Evolutionary conservation across 129 eudicot species (phyloP).

Genomic region (Ambrosia trifida): DNA sequence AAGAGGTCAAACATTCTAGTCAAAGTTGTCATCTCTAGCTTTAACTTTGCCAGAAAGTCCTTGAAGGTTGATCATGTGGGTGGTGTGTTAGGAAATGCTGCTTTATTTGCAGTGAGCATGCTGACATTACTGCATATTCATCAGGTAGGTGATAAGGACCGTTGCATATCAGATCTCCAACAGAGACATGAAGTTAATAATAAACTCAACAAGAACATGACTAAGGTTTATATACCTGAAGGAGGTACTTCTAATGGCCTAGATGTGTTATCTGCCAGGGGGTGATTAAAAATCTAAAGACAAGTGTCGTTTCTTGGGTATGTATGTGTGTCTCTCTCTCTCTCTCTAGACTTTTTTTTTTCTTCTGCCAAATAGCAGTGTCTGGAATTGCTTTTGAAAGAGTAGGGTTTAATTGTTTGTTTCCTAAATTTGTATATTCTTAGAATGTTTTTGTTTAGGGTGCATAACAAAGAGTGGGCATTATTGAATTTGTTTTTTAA

Average conservation of each 20-base stretch:
- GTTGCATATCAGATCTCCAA: conserved; percentile 40
- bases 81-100: conserved; percentile 76
- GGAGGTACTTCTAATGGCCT: conserved; percentile 51
- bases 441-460: conserved; percentile 33
- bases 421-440: conserved; percentile 27
- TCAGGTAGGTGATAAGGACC: conserved; percentile 44
- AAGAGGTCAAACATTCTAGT: conserved; percentile 49
- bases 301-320: not conserved
- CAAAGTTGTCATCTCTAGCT: conserved; percentile 51
- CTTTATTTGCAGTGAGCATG: conserved; percentile 85
- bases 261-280: conserved; percentile 82
- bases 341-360: not conserved
- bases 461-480: conserved; percentile 8
- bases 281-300: conserved; percentile 25
- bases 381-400: conserved; percentile 20
- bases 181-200: conserved; percentile 36
- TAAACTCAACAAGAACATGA: conserved; percentile 34
- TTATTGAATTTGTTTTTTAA: conserved; percentile 5
- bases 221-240: conserved; percentile 38
- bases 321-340: not conserved
- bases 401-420: not conserved
- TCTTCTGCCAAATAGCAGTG: conserved; percentile 1
- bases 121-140: conserved; percentile 74
- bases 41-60: conserved; percentile 50
- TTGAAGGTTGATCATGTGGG: conserved; percentile 55